Evolutionary conservation across 202 grass and related monocot species (phyloP).

Genomic region (Cymbopogon flexuosus): DNA sequence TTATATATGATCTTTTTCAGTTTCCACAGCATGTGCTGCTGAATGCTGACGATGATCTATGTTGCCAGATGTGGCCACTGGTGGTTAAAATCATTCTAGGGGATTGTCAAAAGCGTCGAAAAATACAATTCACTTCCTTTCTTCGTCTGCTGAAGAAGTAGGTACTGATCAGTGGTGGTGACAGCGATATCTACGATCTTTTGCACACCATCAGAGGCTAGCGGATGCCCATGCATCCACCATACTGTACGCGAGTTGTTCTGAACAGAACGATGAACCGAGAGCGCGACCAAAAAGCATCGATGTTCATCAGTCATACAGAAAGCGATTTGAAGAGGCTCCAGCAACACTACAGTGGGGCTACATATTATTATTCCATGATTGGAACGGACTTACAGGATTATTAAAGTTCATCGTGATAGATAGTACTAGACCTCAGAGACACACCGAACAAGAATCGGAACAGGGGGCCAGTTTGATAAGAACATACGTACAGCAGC

Average conservation of each 20-base stretch:
- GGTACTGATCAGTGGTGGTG: not conserved
- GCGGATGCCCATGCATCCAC: not conserved
- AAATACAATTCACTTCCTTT: not conserved
- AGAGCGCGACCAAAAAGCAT: not conserved
- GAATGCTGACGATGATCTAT: no score
- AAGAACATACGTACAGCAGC: not conserved
- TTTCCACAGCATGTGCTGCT: not conserved
- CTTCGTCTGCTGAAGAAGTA: not conserved
- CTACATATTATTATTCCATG: not conserved
- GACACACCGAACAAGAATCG: not conserved
- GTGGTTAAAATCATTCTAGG: not conserved
- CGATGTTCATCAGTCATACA: not conserved
- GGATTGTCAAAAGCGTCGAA: not conserved
- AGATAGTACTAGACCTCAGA: no score
- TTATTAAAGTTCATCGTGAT: not conserved
- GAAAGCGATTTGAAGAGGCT: not conserved
- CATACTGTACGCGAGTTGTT: not conserved
- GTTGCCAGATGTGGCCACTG: not conserved
- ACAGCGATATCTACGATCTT: slow-evolving; percentile 9
- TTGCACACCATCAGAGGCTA: not conserved
- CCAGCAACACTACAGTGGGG: not conserved
- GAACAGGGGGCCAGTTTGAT: not conserved
- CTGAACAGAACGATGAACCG: not conserved
- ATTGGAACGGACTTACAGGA: not conserved
- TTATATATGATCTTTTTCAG: not conserved